A percentile compares a stretch with the other conserved stretches of the same genome.
Conservation (phyloP, 192 early-diverging fungal genomes). For the Backusella liffmaniae region DNA sequence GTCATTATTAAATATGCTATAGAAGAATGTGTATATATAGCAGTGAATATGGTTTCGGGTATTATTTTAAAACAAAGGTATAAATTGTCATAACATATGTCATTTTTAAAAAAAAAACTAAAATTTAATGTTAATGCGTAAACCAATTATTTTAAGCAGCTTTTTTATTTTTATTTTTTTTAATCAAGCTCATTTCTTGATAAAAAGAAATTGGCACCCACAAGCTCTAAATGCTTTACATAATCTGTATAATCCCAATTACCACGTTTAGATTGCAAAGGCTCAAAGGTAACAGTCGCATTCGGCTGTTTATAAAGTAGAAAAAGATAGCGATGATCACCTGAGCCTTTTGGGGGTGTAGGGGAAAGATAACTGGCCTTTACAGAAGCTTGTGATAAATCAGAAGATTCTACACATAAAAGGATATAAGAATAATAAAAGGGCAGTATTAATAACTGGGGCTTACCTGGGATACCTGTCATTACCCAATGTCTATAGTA, state of each 20-base stretch:
- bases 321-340: slow-evolving; percentile 61
- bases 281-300: slow-evolving; percentile 16
- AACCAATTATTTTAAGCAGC: too few relatives aligned
- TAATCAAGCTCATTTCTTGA: slow-evolving; percentile 12
- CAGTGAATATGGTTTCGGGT: too few relatives aligned
- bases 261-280: background rate
- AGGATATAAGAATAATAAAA: background rate
- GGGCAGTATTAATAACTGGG: background rate
- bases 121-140: too few relatives aligned
- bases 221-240: slow-evolving; percentile 39
- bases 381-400: slow-evolving; percentile 14
- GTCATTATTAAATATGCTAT: too few relatives aligned
- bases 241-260: slow-evolving; percentile 41
- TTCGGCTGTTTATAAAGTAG: slow-evolving; percentile 54
- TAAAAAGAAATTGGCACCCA: slow-evolving; percentile 51
- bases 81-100: too few relatives aligned
- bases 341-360: slow-evolving; percentile 48
- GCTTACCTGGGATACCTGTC: slow-evolving; percentile 43
- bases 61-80: too few relatives aligned
- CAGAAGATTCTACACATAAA: background rate
- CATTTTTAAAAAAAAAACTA: too few relatives aligned
- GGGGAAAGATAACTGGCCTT: slow-evolving; percentile 48
- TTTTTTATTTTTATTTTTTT: too few relatives aligned
- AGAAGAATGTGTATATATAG: too few relatives aligned
- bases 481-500: slow-evolving; percentile 58